Conservation (phyloP, 2,329 filamentous ascomycete species). For the Botryotinia calthae region DNA sequence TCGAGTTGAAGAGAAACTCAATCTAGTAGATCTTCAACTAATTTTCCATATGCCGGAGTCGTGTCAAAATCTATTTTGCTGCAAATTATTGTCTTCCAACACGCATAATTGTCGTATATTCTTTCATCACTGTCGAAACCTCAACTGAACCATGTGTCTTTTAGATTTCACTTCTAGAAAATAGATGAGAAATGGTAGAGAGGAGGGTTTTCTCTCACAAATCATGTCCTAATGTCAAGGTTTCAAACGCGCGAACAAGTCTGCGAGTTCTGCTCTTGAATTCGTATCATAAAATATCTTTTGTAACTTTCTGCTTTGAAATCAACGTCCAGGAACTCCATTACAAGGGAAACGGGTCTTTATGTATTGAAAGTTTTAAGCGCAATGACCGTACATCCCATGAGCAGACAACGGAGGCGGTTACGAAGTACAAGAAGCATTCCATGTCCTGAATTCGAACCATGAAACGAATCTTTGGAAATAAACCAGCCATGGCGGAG, state of each 20-base stretch:
- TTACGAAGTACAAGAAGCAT: too few relatives aligned
- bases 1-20: neutral
- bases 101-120: neutral
- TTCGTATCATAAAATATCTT: too few relatives aligned
- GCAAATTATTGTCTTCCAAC: neutral
- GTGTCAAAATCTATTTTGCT: neutral
- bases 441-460: too few relatives aligned
- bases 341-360: too few relatives aligned
- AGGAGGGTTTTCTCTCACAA: neutral
- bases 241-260: neutral
- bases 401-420: too few relatives aligned
- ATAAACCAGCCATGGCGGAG: too few relatives aligned
- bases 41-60: neutral
- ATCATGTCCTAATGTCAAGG: neutral
- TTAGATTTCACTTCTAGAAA: neutral
- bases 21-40: neutral
- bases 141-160: neutral
- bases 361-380: too few relatives aligned
- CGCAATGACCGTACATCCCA: too few relatives aligned
- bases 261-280: neutral
- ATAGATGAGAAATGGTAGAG: neutral
- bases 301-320: too few relatives aligned
- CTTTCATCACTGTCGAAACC: neutral
- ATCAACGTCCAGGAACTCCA: too few relatives aligned
- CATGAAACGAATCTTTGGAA: too few relatives aligned